Percentiles rank a stretch among this genome's conserved stretches.
Conservation (phyloP, 1,284 basidiomycete genomes). For the Retiboletus flavoniger region DNA sequence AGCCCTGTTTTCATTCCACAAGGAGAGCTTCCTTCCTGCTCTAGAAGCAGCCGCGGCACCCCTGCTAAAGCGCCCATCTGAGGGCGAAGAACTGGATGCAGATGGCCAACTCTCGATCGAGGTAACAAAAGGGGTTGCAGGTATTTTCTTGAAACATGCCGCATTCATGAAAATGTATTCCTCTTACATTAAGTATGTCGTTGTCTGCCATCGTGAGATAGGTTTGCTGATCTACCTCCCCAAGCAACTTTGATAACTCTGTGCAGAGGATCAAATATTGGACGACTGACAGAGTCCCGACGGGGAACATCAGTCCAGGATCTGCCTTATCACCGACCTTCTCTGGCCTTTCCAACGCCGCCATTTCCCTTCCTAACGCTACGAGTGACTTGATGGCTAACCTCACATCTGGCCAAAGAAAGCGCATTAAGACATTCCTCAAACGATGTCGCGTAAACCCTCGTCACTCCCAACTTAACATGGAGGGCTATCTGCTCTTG, state of each 20-base stretch:
- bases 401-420: conserved; percentile 74
- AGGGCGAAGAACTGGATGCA: conserved; percentile 54
- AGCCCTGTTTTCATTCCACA: conserved; percentile 88
- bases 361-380: conserved; percentile 45
- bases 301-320: conserved; percentile 41
- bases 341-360: conserved; percentile 58
- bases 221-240: conserved; percentile 11
- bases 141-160: conserved; percentile 88
- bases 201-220: conserved; percentile 2
- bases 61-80: conserved; percentile 51
- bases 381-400: conserved; percentile 43
- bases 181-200: conserved; percentile 88
- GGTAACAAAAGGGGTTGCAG: conserved; percentile 82
- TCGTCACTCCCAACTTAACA: conserved; percentile 91
- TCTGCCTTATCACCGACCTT: conserved; percentile 57
- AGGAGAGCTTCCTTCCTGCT: conserved; percentile 87
- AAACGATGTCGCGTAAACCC: conserved; percentile 85
- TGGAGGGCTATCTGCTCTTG: conserved; percentile 92
- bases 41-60: conserved; percentile 75
- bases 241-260: conserved; percentile 89
- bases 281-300: conserved; percentile 56
- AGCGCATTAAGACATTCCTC: conserved; percentile 82
- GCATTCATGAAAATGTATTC: conserved; percentile 98
- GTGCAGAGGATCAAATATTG: conserved; percentile 84
- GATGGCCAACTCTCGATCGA: conserved; percentile 73